Evolutionary conservation across 2,329 filamentous ascomycete species (phyloP).

Genomic region (Spiromastix sp.): DNA sequence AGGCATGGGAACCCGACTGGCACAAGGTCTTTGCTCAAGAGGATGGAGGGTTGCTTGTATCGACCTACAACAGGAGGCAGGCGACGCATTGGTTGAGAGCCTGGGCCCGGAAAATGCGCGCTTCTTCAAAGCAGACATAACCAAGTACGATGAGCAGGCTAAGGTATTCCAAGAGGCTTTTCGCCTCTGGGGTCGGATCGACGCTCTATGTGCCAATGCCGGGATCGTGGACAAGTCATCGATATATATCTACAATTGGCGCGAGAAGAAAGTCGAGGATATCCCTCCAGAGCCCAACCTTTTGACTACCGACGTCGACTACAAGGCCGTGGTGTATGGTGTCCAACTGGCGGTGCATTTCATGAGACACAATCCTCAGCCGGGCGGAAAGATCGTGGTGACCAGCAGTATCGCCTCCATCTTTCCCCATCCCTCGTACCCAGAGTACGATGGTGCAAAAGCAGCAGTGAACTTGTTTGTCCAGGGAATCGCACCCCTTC

Average conservation of each 20-base stretch:
- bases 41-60: slow-evolving; percentile 27
- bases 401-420: slow-evolving; percentile 36
- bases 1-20: slow-evolving; percentile 37
- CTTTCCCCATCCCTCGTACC: slow-evolving; percentile 35
- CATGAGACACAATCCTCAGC: slow-evolving; percentile 39
- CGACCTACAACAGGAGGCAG: slow-evolving; percentile 27
- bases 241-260: slow-evolving; percentile 33
- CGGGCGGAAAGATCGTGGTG: slow-evolving; percentile 36
- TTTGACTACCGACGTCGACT: slow-evolving; percentile 39
- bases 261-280: slow-evolving; percentile 18
- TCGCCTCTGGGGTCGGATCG: slow-evolving; percentile 36
- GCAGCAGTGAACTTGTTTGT: slow-evolving; percentile 37
- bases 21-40: slow-evolving; percentile 23
- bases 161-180: slow-evolving; percentile 34
- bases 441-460: slow-evolving; percentile 44
- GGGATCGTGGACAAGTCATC: slow-evolving; percentile 39
- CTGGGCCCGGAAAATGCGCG: slow-evolving; percentile 24
- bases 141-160: slow-evolving; percentile 37
- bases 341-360: slow-evolving; percentile 42
- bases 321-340: slow-evolving; percentile 43
- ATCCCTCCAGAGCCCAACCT: slow-evolving; percentile 38
- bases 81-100: slow-evolving; percentile 24
- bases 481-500: slow-evolving; percentile 27
- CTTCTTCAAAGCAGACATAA: slow-evolving; percentile 38
- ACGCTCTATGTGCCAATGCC: slow-evolving; percentile 41